phyloP scores from a whole-genome alignment of 2,329 filamentous ascomycete genomes.

The Xylaria sp. region DNA sequence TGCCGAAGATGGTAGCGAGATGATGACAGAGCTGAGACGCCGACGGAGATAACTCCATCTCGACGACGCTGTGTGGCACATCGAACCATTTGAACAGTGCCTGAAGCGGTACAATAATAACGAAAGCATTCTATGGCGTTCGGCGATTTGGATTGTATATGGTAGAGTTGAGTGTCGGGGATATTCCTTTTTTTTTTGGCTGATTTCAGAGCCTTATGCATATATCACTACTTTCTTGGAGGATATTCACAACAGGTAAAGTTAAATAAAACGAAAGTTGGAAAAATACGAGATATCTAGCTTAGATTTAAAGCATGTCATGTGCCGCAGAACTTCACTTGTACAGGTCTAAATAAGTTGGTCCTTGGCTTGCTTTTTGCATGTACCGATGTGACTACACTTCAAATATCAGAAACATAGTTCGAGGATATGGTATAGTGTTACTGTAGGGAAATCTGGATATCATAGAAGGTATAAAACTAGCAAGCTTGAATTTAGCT shows the following conservation, averaged over 20 bases:
- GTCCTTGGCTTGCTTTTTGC: no score
- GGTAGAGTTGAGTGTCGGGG: neutral
- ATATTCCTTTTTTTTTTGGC: constrained; percentile 6
- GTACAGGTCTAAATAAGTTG: no score
- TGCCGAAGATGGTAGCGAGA: constrained; percentile 32
- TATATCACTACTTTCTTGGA: neutral
- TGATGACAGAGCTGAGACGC: constrained; percentile 40
- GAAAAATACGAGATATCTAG: no score
- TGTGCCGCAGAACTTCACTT: no score
- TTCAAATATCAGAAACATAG: no score
- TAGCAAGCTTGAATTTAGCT: no score
- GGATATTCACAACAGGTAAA: neutral
- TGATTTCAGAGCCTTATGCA: neutral
- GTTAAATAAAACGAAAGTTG: no score
- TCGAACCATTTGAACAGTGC: constrained; percentile 2
- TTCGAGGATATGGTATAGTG: no score
- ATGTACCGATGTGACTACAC: no score
- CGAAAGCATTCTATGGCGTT: constrained; percentile 29
- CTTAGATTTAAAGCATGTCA: no score
- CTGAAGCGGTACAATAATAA: constrained; percentile 17
- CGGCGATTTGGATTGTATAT: constrained; percentile 2
- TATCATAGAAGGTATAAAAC: no score
- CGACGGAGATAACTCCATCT: constrained; percentile 34
- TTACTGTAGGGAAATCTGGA: no score
- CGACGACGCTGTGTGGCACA: constrained; percentile 28